Percentiles rank a stretch among this genome's conserved stretches.
Evolutionary conservation across 164 flowering plant species (phyloP).

Genomic region (Akebia trifoliata): DNA sequence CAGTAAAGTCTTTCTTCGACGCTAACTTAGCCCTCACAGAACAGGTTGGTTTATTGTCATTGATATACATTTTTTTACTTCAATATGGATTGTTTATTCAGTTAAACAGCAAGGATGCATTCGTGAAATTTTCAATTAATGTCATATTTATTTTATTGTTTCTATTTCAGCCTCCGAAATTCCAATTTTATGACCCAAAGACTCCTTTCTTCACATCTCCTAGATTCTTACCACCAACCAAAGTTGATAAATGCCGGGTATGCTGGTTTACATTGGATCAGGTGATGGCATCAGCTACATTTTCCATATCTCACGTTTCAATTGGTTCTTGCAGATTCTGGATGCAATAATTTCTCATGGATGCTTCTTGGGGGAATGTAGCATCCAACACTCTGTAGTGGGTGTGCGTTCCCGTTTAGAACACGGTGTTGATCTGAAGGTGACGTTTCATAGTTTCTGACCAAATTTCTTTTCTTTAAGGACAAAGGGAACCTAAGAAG

Average conservation of each 20-base stretch:
- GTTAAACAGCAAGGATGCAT: neutral
- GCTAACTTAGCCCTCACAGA: conserved; percentile 91
- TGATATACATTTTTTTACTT: too few species aligned
- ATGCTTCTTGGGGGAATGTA: conserved; percentile 88
- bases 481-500: neutral
- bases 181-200: conserved; percentile 78
- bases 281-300: neutral
- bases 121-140: neutral
- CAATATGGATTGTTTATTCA: neutral
- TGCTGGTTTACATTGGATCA: conserved; percentile 6
- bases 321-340: conserved; percentile 48
- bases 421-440: conserved; percentile 73
- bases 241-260: conserved; percentile 91
- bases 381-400: conserved; percentile 70
- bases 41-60: conserved; percentile 62
- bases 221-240: conserved; percentile 86
- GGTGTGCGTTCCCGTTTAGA: conserved; percentile 91
- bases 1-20: conserved; percentile 77
- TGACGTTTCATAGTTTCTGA: conserved; percentile 16
- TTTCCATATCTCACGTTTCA: conserved; percentile 16
- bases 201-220: conserved; percentile 95
- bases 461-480: neutral
- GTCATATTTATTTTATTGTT: neutral
- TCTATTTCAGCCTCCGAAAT: conserved; percentile 66
- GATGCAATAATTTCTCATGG: conserved; percentile 94